A percentile compares a stretch with the other conserved stretches of the same genome.
These are phyloP conservation scores for Fusarium liriodendri DNA, from an alignment of 2,329 filamentous ascomycete species.

Conservation along the genomic window DNA sequence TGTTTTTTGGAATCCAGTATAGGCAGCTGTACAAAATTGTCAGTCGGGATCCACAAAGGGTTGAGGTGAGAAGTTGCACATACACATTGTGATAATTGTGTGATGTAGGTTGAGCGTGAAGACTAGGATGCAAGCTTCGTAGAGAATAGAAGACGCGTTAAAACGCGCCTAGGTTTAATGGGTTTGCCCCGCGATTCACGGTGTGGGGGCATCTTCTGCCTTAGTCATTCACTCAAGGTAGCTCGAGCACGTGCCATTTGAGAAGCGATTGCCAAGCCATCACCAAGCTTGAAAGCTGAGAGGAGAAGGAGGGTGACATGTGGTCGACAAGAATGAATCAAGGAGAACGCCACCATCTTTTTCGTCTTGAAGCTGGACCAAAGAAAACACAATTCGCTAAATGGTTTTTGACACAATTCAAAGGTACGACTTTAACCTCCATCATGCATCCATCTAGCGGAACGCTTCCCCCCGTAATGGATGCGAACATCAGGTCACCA, in stretches of 20 bases:
- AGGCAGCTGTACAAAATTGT: constrained; percentile 54
- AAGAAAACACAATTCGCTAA: neutral
- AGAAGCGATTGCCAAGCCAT: neutral
- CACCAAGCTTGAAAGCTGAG: neutral
- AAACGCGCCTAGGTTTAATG: constrained; percentile 49
- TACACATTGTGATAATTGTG: constrained; percentile 50
- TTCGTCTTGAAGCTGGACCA: neutral
- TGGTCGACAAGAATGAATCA: neutral
- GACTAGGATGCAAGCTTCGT: constrained; percentile 24
- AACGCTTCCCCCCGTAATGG: constrained; percentile 4
- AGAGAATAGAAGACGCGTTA: constrained; percentile 46
- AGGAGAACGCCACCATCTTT: neutral
- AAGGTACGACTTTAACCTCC: neutral
- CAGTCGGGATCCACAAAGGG: neutral
- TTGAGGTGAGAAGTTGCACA: constrained; percentile 8
- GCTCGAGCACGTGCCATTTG: constrained; percentile 9
- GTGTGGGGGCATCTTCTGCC: constrained; percentile 13
- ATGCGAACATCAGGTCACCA: neutral
- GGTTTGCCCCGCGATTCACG: constrained; percentile 42
- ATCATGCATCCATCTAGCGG: neutral
- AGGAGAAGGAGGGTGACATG: neutral
- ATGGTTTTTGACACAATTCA: neutral
- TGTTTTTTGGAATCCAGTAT: constrained; percentile 59
- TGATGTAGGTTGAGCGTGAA: constrained; percentile 28
- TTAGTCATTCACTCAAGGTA: constrained; percentile 32